Evolutionary conservation across 352 stramenopile genomes (phyloP).

Genomic region (Phytophthora melonis): DNA sequence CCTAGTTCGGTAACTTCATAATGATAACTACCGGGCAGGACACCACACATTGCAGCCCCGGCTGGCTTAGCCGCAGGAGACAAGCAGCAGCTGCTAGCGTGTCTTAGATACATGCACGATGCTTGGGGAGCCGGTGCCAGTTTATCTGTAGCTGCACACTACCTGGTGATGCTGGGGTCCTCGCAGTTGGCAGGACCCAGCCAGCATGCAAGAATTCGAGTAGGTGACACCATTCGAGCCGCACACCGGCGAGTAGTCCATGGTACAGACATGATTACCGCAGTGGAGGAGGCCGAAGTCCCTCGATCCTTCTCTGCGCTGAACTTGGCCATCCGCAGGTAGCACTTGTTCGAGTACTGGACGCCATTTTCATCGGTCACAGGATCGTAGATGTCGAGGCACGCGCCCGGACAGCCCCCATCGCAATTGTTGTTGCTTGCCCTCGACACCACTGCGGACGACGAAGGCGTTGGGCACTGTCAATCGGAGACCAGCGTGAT

Average conservation of each 20-base stretch:
- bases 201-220: constrained; percentile 42
- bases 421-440: background rate
- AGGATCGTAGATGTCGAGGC: constrained; percentile 39
- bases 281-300: constrained; percentile 9
- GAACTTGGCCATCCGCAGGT: constrained; percentile 34
- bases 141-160: too few relatives aligned
- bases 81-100: background rate
- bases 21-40: too few relatives aligned
- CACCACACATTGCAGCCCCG: too few relatives aligned
- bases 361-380: constrained; percentile 39
- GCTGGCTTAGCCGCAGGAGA: too few relatives aligned
- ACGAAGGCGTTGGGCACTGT: constrained; percentile 17
- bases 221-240: constrained; percentile 48
- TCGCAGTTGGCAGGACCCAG: constrained; percentile 38
- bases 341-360: constrained; percentile 42
- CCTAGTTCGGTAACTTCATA: too few relatives aligned
- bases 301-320: background rate
- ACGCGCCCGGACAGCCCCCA: constrained; percentile 12
- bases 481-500: constrained; percentile 32
- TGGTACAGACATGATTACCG: constrained; percentile 37
- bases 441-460: background rate
- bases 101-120: background rate
- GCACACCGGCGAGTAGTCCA: constrained; percentile 42
- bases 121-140: background rate
- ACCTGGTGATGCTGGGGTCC: constrained; percentile 20